Evolutionary conservation across 495 filamentous ascomycete genomes (phyloP).

Genomic region (Hypoxylon perforatum): DNA sequence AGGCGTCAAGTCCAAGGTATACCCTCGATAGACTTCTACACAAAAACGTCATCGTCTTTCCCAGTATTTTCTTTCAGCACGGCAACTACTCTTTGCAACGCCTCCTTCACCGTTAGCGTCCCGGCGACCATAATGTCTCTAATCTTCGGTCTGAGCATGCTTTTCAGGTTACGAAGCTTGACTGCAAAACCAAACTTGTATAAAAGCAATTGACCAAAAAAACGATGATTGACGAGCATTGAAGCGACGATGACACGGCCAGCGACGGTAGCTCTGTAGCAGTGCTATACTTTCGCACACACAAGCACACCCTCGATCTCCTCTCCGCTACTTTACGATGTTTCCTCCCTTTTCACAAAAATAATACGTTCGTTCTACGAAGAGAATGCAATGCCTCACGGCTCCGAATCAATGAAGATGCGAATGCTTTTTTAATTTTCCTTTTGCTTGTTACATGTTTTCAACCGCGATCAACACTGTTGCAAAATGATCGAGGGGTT

Average conservation of each 20-base stretch:
- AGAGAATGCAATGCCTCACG: slow-evolving; percentile 41
- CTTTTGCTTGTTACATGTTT: neutral
- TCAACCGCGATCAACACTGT: neutral
- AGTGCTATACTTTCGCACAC: neutral
- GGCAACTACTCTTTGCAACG: neutral
- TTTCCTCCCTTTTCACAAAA: slow-evolving; percentile 12
- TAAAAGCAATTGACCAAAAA: neutral
- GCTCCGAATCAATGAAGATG: slow-evolving; percentile 24
- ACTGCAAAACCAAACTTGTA: neutral
- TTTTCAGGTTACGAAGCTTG: slow-evolving; percentile 1
- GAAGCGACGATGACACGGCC: slow-evolving; percentile 1
- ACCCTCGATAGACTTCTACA: slow-evolving; percentile 43
- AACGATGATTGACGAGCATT: slow-evolving; percentile 20
- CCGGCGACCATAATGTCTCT: neutral
- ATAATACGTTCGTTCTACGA: slow-evolving; percentile 28
- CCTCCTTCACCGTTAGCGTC: slow-evolving; percentile 3
- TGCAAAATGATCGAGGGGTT: neutral
- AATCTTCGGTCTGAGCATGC: neutral
- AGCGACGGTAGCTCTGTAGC: neutral
- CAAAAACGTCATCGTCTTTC: slow-evolving; percentile 28
- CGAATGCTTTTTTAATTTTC: slow-evolving; percentile 5
- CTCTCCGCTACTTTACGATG: neutral
- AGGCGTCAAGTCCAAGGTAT: slow-evolving; percentile 42
- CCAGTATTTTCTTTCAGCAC: slow-evolving; percentile 1
- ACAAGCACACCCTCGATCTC: neutral